Conservation (phyloP, 495 filamentous ascomycete genomes). For the Neurospora intermedia region DNA sequence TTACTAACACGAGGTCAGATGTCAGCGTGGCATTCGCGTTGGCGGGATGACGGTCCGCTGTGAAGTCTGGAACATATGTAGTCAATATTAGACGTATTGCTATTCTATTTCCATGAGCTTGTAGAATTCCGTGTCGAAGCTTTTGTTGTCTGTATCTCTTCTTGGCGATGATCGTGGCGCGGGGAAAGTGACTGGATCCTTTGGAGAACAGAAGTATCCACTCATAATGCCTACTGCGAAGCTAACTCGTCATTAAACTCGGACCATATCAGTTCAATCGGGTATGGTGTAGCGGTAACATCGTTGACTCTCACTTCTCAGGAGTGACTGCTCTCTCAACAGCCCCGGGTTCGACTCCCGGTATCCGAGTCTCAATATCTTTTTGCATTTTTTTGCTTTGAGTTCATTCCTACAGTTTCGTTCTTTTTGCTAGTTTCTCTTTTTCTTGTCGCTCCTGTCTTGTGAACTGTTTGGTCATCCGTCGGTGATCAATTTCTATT, state of each 20-base stretch:
- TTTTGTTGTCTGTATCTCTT: not conserved
- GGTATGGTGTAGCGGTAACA: no score
- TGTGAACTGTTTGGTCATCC: not conserved
- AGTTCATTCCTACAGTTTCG: not conserved
- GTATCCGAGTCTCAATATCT: not conserved
- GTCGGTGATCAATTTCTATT: no score
- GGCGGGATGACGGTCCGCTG: not conserved
- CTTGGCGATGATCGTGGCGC: not conserved
- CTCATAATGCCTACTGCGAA: not conserved
- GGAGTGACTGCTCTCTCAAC: no score
- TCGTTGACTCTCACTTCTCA: no score
- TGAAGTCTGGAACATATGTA: not conserved
- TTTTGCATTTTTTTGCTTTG: not conserved
- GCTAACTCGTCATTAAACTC: not conserved
- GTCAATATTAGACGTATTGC: not conserved
- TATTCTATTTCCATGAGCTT: not conserved
- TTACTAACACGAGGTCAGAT: not conserved
- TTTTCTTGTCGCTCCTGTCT: not conserved
- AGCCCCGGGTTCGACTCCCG: not conserved
- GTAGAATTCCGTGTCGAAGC: no score
- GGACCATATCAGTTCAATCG: not conserved
- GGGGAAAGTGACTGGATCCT: not conserved
- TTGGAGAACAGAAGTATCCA: fast-evolving
- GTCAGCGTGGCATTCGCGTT: not conserved
- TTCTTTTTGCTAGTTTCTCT: not conserved